Base-by-base conservation (phyloP, 2,329 filamentous ascomycete species). In the Alternaria triticimaculans region DNA sequence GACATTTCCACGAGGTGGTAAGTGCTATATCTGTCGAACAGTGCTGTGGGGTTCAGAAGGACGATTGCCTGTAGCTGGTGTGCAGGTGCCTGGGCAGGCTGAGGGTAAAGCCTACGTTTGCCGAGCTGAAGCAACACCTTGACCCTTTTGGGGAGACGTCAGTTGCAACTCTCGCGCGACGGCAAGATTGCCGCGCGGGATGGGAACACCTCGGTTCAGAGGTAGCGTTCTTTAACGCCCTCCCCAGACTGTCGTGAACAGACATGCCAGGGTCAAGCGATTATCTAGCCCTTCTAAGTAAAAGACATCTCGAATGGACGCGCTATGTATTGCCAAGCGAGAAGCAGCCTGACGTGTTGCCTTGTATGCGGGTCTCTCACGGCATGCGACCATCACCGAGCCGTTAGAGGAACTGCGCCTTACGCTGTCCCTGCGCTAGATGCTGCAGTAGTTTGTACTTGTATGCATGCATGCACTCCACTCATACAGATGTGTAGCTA, bases 281-380 rank as follows among this genome's bases (percentile, higher is more conserved):
- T 33, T 11, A 9, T 7, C 62, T 57, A 61, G 23, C 62, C 33
- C 18, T 23, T 37, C 58, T 51, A 12, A 62, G 60, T 49, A 59
- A 62, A 59, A 20, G 48, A 28, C 48, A 54, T 57, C 54, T 45
- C 51, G 30, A 18, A 28, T 45, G 62, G 56, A 45, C 56, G 56
- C 62, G 65, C 64, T 66, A 41, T 48, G 20, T 56, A 53, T 26
- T 33, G 71, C 68, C 66, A 68, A 72, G 70, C 55, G 18, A 44
- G 56, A 76, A 63, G 67, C 65, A 67, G 74, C 71, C 75, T 76
- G 65, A 63, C 64, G 20, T 62, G 30, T 60, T 62, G 63, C 63
- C 64, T 69, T 58, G 54, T 68, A 62, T 68, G 71, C 61, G 69
- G 37, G 63, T 58, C 63, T 56, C 65, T 60, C 66, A 70, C 70